Evolutionary conservation across 495 filamentous ascomycete genomes (phyloP), one percentile per base, ranked within the genome.

Genomic region (Penicillium simplicissimum): DNA sequence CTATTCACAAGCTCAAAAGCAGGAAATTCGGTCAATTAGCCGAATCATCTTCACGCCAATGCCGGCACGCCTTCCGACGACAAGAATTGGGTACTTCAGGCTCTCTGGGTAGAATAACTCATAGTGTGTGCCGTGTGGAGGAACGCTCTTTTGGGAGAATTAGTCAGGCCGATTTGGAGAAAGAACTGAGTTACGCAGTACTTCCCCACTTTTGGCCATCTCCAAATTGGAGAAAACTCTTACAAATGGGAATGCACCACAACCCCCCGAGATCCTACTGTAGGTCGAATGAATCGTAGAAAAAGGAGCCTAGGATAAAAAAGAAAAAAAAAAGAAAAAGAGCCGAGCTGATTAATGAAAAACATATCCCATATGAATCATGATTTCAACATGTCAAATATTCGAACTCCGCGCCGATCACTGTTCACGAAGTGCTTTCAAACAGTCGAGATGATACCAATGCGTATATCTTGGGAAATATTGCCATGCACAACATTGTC

Each of bases 401-500:
- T 21, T 45, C 42, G 17, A 11, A 23, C 9, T 23, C 14, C 8
- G 42, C 9, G 42, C 17, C 19, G 42, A 19, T 43, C 40, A n/a
- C n/a, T 10, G 28, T 63, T 21, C 74, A 79, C 62, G 52, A 55
- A 55, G 33, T 8, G 40, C 28, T 28, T 68, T 13, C 62, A 48
- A 4, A 58, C 33, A 2, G 38, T 33, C 10, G 37, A n/a, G 37
- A 68, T 34, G 76, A 79, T 42, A 59, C 11, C 23, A 75, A 76
- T 35, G 61, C 40, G 4, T 78, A 76, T 45, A 21, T 58, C 6
- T 59, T 76, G 1, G 74, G 74, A 14, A 55, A 36, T 3, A 74
- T 82, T 51, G 63, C 63, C 19, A 63, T 66, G 25, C 79, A 82
- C 45, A 81, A 82, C 61, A 59, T 83, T 34, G 77, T 77, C 17